Conservation (phyloP, 1,139 yeast genomes). For the Yarrowia galli region DNA sequence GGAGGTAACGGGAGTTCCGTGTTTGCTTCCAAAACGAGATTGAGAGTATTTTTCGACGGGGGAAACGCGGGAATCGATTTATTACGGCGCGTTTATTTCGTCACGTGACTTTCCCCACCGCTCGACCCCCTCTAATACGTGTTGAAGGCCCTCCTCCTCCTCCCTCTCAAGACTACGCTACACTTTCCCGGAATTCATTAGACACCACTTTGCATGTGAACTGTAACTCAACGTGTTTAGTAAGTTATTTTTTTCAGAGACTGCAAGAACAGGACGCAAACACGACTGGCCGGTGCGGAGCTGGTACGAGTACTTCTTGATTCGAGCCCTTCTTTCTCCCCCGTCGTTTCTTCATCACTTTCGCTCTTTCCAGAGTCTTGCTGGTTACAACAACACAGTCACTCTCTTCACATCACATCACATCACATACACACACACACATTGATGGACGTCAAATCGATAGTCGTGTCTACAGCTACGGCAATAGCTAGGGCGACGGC, state of each 20-base stretch:
- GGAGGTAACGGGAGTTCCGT: no score
- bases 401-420: no score
- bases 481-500: not conserved
- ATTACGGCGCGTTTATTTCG: no score
- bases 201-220: constrained; percentile 21
- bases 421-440: no score
- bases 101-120: not conserved
- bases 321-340: not conserved
- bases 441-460: not conserved
- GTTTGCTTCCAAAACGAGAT: no score
- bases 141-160: not conserved
- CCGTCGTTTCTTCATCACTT: not conserved
- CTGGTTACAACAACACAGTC: no score
- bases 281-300: not conserved
- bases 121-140: not conserved
- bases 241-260: not conserved
- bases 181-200: constrained; percentile 20
- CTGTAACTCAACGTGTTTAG: constrained; percentile 22
- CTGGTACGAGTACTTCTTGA: not conserved
- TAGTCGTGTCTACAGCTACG: not conserved
- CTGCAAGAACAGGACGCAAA: constrained; percentile 1
- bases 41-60: no score
- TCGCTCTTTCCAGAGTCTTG: no score
- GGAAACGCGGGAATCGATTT: no score
- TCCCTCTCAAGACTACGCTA: no score